phyloP scores from a whole-genome alignment of 1,139 yeast species.

The Debaryomycetaceae sp. region DNA sequence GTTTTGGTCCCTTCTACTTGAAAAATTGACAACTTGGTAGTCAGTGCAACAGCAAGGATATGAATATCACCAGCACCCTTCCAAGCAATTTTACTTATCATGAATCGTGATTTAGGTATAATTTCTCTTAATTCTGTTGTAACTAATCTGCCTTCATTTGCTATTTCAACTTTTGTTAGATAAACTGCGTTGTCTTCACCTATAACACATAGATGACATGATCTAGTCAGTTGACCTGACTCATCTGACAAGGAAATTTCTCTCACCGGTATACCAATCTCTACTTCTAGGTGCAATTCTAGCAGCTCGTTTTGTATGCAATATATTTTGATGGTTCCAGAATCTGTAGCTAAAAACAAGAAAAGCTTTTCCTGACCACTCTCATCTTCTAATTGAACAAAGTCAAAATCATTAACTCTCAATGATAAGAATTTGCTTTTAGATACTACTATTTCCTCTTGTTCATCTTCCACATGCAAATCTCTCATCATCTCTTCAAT shows the following conservation, averaged over 20 bases:
- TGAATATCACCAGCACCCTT: background rate
- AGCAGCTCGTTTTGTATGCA: constrained; percentile 14
- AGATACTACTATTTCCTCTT: constrained; percentile 15
- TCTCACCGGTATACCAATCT: background rate
- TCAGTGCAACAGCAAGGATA: constrained; percentile 8
- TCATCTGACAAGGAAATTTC: background rate
- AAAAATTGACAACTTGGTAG: constrained; percentile 7
- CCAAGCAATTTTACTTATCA: constrained; percentile 6
- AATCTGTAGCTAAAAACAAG: constrained; percentile 14
- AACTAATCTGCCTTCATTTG: background rate
- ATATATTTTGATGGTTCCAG: constrained; percentile 18
- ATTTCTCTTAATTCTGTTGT: background rate
- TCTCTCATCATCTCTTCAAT: constrained; percentile 25
- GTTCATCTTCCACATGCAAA: constrained; percentile 11
- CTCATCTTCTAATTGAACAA: constrained; percentile 12
- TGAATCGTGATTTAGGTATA: constrained; percentile 6
- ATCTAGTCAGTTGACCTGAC: background rate
- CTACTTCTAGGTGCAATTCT: background rate
- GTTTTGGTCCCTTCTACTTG: constrained; percentile 1
- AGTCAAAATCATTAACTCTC: constrained; percentile 28
- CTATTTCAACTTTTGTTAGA: too few relatives aligned
- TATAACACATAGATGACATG: background rate
- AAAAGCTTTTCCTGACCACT: constrained; percentile 1
- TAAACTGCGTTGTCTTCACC: background rate
- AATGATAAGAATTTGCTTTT: constrained; percentile 19